Evolutionary conservation across 2,329 filamentous ascomycete species (phyloP).

Genomic region (Exophiala viscosa): DNA sequence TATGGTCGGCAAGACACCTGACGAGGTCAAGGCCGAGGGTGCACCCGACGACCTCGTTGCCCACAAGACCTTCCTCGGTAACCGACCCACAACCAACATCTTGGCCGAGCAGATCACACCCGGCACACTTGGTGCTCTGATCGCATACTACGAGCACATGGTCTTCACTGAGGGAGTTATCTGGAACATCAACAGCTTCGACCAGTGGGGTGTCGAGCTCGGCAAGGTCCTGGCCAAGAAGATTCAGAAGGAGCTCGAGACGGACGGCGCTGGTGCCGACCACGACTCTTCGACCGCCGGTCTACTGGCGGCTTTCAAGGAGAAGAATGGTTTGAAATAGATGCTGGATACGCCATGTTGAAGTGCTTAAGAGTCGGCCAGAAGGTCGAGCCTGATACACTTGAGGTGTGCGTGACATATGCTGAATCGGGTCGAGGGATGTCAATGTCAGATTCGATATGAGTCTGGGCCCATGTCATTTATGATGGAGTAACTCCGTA

Average conservation of each 20-base stretch:
- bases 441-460: too few species aligned
- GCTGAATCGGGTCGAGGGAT: too few species aligned
- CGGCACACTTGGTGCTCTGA: conserved; percentile 85
- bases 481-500: too few species aligned
- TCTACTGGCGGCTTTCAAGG: conserved; percentile 89
- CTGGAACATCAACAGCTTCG: conserved; percentile 98
- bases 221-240: conserved; percentile 96
- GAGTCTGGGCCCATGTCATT: too few species aligned
- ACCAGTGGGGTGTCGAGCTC: conserved; percentile 99
- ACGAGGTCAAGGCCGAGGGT: conserved; percentile 47
- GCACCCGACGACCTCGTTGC: conserved; percentile 62
- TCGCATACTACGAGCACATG: conserved; percentile 98
- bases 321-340: conserved; percentile 51
- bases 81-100: conserved; percentile 94
- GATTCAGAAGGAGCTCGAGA: conserved; percentile 79
- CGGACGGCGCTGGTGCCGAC: conserved; percentile 61
- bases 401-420: too few species aligned
- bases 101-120: conserved; percentile 92
- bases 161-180: conserved; percentile 96
- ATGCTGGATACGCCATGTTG: background rate
- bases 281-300: conserved; percentile 89
- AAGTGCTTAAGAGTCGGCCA: too few species aligned
- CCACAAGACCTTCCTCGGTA: conserved; percentile 99
- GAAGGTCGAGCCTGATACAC: too few species aligned
- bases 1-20: conserved; percentile 53